These are phyloP conservation scores for Gracilaria caudata DNA, from an alignment of 23 red algal species.

Conservation along the genomic window DNA sequence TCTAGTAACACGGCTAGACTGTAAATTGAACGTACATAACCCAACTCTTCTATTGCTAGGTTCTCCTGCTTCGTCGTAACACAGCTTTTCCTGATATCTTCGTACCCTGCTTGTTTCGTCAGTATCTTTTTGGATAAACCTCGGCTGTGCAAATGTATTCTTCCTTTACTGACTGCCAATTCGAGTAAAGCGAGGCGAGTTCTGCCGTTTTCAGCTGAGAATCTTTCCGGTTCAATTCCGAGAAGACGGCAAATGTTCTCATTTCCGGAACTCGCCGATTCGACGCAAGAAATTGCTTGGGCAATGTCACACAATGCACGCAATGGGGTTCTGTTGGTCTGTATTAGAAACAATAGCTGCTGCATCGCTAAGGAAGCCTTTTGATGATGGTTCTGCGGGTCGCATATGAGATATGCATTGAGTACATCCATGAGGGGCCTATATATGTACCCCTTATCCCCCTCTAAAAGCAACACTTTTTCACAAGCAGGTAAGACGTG, in stretches of 20 bases:
- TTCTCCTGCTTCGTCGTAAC: not conserved
- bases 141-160: not conserved
- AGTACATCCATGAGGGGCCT: conserved; percentile 14
- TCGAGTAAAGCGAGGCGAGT: not conserved
- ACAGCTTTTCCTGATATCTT: conserved; percentile 16
- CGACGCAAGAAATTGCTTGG: conserved; percentile 3
- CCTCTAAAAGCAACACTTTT: not conserved
- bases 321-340: not conserved
- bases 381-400: conserved; percentile 1
- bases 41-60: conserved; percentile 11
- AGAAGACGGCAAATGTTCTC: conserved; percentile 8
- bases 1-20: conserved; percentile 27
- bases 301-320: conserved; percentile 33
- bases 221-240: not conserved
- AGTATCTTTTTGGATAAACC: conserved; percentile 4
- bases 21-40: conserved; percentile 24
- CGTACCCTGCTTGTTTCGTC: conserved; percentile 14
- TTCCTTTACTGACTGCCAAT: conserved; percentile 1
- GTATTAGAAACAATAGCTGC: conserved; percentile 17
- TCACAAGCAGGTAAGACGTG: conserved; percentile 22
- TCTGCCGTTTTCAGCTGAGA: conserved; percentile 3
- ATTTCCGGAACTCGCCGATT: conserved; percentile 5
- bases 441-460: conserved; percentile 13
- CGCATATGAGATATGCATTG: conserved; percentile 10
- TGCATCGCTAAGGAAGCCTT: conserved; percentile 1